Evolutionary conservation across 176 grass and related monocot species (phyloP), one percentile per base, ranked within the genome.

Genomic region (Zoysia japonica): DNA sequence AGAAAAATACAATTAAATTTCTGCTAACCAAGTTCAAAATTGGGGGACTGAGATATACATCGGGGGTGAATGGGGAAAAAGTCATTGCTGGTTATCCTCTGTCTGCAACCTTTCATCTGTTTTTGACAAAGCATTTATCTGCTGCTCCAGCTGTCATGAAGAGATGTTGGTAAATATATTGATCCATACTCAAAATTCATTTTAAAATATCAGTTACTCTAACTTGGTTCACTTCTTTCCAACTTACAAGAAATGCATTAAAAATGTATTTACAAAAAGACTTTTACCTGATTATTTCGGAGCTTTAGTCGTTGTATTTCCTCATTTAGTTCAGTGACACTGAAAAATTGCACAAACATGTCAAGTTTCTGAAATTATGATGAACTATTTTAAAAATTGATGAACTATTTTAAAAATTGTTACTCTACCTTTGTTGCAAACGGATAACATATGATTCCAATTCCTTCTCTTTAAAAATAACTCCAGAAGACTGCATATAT

Each of bases 401-500:
- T 28, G 28, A 28, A 28, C 28, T 28, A 61, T 40, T 55, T 74
- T 20, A 2, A 80, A 12, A 80, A 46, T n/a, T 12, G 17, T 69
- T 67, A 17, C 1, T 65, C 71, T 86, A 93, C 94, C 94, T 91
- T 91, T 81, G 87, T 47, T 97, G 87, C 82, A 97, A 75, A 70
- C 89, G 56, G 78, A 82, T 6, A 12, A 89, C 13, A 83, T 91
- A 89, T 3, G 82, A 83, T 40, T 93, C 85, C 88, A 93, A 82
- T 80, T 87, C 91, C 85, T 89, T 91, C 68, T 97, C 94, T 67
- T 78, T 89, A 14, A 66, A 47, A 87, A 71, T 45, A n/a, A 46
- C 52, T 84, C 80, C 74, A 28, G 28, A 28, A 28, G 28, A 28
- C 28, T 28, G 28, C 28, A 28, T 28, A 28, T 28, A 28, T 28